Evolutionary conservation across 805 yeast genomes (phyloP).

Genomic region (Candida mattraensis): DNA sequence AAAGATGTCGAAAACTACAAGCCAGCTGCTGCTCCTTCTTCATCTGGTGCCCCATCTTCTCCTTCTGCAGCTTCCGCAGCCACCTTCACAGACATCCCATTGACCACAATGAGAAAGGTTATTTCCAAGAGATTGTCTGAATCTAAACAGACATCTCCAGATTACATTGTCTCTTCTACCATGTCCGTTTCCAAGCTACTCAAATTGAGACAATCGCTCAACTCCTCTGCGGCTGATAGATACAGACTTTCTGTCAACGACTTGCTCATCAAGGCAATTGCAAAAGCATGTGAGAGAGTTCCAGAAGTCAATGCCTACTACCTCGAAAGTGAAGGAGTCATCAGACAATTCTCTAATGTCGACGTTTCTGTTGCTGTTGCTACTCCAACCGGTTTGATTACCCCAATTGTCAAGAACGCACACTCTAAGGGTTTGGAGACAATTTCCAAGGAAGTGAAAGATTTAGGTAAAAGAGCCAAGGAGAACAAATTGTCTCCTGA

Average conservation of each 20-base stretch:
- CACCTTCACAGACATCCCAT: constrained; percentile 76
- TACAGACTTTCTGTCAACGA: constrained; percentile 94
- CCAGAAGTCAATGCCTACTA: constrained; percentile 95
- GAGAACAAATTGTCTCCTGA: constrained; percentile 90
- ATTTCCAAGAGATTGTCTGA: constrained; percentile 85
- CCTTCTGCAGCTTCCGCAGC: constrained; percentile 46
- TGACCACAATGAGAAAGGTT: constrained; percentile 89
- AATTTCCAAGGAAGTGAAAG: constrained; percentile 85
- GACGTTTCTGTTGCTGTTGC: constrained; percentile 99
- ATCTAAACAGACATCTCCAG: constrained; percentile 86
- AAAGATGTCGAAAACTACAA: constrained; percentile 80
- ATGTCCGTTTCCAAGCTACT: constrained; percentile 86
- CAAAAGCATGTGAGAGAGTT: constrained; percentile 84
- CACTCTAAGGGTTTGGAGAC: constrained; percentile 80
- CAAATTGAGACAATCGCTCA: constrained; percentile 88
- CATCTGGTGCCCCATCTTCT: constrained; percentile 46
- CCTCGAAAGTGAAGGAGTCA: constrained; percentile 84
- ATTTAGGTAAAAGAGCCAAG: constrained; percentile 94
- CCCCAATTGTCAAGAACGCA: constrained; percentile 92
- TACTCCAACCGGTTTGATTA: constrained; percentile 94
- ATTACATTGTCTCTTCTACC: constrained; percentile 86
- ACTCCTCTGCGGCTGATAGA: constrained; percentile 79
- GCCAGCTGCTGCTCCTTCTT: constrained; percentile 38
- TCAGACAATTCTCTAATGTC: constrained; percentile 87
- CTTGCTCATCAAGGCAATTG: constrained; percentile 89